phyloP scores from a whole-genome alignment of 306 rosid genomes.

The Prinsepia uniflora region DNA sequence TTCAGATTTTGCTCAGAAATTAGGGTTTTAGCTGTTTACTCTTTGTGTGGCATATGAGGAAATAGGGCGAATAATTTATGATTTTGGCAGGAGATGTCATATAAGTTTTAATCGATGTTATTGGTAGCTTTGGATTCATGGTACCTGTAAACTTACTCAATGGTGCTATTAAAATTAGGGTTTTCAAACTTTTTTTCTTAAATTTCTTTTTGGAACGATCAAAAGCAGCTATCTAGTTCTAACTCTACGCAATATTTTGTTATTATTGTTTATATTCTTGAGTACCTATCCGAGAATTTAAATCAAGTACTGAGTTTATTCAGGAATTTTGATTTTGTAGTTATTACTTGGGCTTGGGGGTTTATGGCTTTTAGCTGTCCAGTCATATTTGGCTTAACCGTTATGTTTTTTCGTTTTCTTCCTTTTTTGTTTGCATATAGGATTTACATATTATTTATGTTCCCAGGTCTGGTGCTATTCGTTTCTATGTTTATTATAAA shows the following conservation, averaged over 20 bases:
- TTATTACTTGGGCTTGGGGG: too few species aligned
- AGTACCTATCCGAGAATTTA: neutral
- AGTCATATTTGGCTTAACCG: neutral
- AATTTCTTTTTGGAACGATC: neutral
- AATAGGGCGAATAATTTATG: constrained; percentile 1
- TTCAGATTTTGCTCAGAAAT: neutral
- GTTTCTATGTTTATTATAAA: neutral
- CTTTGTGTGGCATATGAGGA: constrained; percentile 9
- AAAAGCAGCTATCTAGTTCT: neutral
- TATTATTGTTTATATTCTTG: neutral
- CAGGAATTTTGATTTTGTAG: neutral
- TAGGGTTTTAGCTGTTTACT: constrained; percentile 22
- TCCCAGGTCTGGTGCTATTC: neutral
- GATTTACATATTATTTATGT: neutral
- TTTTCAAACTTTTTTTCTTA: neutral
- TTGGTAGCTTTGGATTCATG: neutral
- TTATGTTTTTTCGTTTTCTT: neutral
- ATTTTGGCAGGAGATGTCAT: neutral
- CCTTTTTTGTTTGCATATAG: too few species aligned
- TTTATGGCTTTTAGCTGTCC: neutral
- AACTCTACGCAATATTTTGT: neutral
- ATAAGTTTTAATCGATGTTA: neutral
- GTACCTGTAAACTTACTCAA: too few species aligned
- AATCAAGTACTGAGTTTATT: neutral
- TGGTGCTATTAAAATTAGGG: constrained; percentile 2